phyloP scores from a whole-genome alignment of 2,329 filamentous ascomycete species.

The Beauveria australis region DNA sequence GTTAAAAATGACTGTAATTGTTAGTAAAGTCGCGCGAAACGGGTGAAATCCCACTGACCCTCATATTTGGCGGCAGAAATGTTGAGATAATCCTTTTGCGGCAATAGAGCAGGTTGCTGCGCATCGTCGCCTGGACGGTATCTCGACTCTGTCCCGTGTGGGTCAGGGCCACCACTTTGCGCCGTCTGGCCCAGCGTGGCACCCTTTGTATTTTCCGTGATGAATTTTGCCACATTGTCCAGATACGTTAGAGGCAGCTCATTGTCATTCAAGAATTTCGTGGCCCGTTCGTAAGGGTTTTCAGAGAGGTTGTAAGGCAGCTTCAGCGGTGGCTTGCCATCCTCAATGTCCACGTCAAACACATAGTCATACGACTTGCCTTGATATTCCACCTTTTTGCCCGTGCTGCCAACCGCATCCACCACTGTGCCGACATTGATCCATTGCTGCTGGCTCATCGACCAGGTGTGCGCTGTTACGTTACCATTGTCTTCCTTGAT shows the following conservation, averaged over 20 bases:
- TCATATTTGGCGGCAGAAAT: slow-evolving; percentile 68
- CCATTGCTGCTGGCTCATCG: slow-evolving; percentile 63
- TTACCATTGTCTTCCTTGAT: slow-evolving; percentile 75
- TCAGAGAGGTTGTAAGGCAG: slow-evolving; percentile 89
- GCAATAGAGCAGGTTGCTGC: slow-evolving; percentile 53
- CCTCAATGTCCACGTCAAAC: slow-evolving; percentile 93
- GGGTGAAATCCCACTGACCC: slow-evolving; percentile 25
- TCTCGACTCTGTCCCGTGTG: slow-evolving; percentile 68
- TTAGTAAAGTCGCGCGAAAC: slow-evolving; percentile 6
- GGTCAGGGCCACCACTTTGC: slow-evolving; percentile 47
- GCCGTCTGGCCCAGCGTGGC: slow-evolving; percentile 65
- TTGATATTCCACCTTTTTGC: slow-evolving; percentile 65
- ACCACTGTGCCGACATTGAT: slow-evolving; percentile 90
- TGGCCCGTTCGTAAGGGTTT: slow-evolving; percentile 86
- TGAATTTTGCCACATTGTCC: slow-evolving; percentile 89
- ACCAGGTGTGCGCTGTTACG: slow-evolving; percentile 86
- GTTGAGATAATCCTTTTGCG: slow-evolving; percentile 70
- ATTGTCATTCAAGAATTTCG: slow-evolving; percentile 83
- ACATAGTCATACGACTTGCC: slow-evolving; percentile 93
- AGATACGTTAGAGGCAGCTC: slow-evolving; percentile 81
- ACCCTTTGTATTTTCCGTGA: slow-evolving; percentile 80
- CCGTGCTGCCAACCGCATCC: slow-evolving; percentile 74
- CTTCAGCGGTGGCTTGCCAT: slow-evolving; percentile 85
- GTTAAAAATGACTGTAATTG: slow-evolving; percentile 56
- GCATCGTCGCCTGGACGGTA: slow-evolving; percentile 63